Base-by-base conservation (phyloP, 2,329 filamentous ascomycete genomes). In the Podosphaera fusca region DNA sequence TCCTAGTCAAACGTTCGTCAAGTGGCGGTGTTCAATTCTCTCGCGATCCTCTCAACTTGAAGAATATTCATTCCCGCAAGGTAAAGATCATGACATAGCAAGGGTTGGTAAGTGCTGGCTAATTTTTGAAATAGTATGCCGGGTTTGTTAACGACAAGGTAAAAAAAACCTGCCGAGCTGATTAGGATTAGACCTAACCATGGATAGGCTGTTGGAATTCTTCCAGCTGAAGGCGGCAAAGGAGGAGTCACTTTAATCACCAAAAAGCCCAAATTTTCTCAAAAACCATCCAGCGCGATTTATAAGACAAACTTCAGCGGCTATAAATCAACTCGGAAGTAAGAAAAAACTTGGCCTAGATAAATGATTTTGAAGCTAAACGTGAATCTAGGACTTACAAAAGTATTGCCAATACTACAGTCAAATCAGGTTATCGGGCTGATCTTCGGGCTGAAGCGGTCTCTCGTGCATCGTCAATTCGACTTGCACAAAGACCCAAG, bases 141-240 rank as follows among this genome's bases (percentile, higher is more conserved):
- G 92, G 92, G 69, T 94, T 88, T 74, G 81, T 87, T 73, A 95
- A 94, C 78, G 80, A 83, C 72, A 92, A 95, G 85, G 87, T 92
- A 84, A 63, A 69, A 33, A 7, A n/a, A 30, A 9, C 55, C 30
- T 33, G n/a, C 29, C 12, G 4, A 49, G 7, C 2, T 29, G n/a
- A 8, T 49, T 7, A 29, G 31, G n/a, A 58, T 49, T n/a, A 10
- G 33, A 30, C 34, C 2, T 31, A 38, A 38, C 21, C 10, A 38
- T 59, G 56, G 36, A 55, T 56, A 65, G 87, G 89, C 92, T 67
- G 75, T 96, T 69, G 87, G 89, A 70, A 75, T 98, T 69, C 73
- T 80, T 68, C 70, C 82, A 67, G 77, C 73, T 63, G 62, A 62
- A 59, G 64, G 64, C 66, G 80, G 87, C 72, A 84, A 90, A 73